Conservation (phyloP, 768 basidiomycete species). For the Termitomyces sp. region DNA sequence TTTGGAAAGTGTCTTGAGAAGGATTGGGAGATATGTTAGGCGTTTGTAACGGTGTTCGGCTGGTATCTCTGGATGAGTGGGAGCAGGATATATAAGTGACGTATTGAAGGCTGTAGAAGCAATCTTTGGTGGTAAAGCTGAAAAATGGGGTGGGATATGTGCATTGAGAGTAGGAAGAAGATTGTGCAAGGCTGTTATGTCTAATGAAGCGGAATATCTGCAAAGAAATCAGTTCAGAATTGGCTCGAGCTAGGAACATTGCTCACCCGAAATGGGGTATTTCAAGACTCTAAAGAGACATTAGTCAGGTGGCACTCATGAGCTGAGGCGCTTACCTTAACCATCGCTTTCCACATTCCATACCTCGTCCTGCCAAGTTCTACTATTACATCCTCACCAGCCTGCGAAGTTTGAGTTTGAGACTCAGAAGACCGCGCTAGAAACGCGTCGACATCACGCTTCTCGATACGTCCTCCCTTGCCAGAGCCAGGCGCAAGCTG, state of each 20-base stretch:
- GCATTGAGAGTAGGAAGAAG: slow-evolving; percentile 63
- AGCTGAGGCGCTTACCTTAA: slow-evolving; percentile 46
- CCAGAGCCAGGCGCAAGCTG: slow-evolving; percentile 65
- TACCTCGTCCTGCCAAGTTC: slow-evolving; percentile 75
- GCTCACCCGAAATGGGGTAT: slow-evolving; percentile 82
- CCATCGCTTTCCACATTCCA: slow-evolving; percentile 91
- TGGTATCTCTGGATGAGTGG: slow-evolving; percentile 41
- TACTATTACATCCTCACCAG: slow-evolving; percentile 49
- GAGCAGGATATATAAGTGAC: slow-evolving; percentile 35
- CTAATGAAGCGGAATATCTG: slow-evolving; percentile 73
- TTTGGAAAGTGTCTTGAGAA: slow-evolving; percentile 77
- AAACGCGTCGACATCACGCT: slow-evolving; percentile 66
- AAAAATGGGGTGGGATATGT: slow-evolving; percentile 62
- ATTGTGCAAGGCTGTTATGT: slow-evolving; percentile 66
- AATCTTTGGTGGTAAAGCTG: slow-evolving; percentile 23
- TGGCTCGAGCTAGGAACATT: background rate
- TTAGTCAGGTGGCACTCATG: background rate
- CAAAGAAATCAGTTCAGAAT: slow-evolving; percentile 1
- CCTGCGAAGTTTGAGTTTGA: background rate
- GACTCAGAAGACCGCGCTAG: slow-evolving; percentile 22
- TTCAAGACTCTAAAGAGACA: slow-evolving; percentile 59
- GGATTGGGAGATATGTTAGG: slow-evolving; percentile 79
- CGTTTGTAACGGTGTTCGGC: slow-evolving; percentile 55
- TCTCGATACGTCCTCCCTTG: slow-evolving; percentile 72
- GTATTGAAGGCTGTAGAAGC: slow-evolving; percentile 32